phyloP scores from a whole-genome alignment of 441 rosid genomes.

The Jatropha podagrica region DNA sequence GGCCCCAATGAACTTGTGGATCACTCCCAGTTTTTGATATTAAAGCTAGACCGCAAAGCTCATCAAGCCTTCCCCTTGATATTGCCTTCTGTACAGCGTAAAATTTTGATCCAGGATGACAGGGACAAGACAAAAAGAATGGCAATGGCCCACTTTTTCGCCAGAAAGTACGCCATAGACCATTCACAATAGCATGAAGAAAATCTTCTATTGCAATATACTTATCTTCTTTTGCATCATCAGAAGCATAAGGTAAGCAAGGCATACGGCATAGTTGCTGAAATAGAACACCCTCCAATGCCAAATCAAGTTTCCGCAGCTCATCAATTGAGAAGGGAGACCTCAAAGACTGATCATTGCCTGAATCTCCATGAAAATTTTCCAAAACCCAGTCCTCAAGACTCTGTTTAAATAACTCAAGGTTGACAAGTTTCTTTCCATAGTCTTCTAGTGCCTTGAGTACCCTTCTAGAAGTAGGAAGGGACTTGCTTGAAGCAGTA shows the following conservation, averaged over 20 bases:
- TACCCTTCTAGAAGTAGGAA: slow-evolving; percentile 45
- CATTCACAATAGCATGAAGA: slow-evolving; percentile 43
- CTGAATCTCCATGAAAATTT: slow-evolving; percentile 32
- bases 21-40: slow-evolving; percentile 40
- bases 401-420: slow-evolving; percentile 39
- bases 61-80: slow-evolving; percentile 51
- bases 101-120: slow-evolving; percentile 53
- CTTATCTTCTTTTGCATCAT: slow-evolving; percentile 39
- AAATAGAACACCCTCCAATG: slow-evolving; percentile 62
- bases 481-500: slow-evolving; percentile 44
- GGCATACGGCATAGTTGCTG: slow-evolving; percentile 71
- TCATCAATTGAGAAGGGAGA: slow-evolving; percentile 57
- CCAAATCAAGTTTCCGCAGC: slow-evolving; percentile 55
- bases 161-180: slow-evolving; percentile 75
- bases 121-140: slow-evolving; percentile 46
- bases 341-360: slow-evolving; percentile 30
- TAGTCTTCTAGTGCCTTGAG: slow-evolving; percentile 55
- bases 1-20: slow-evolving; percentile 50
- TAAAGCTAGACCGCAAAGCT: slow-evolving; percentile 56
- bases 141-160: slow-evolving; percentile 50
- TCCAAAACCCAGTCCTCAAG: slow-evolving; percentile 52
- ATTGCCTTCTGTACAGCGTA: slow-evolving; percentile 53
- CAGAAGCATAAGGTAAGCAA: slow-evolving; percentile 34
- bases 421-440: slow-evolving; percentile 36
- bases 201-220: slow-evolving; percentile 61